Evolutionary conservation across 257 asterid genomes (phyloP).

Genomic region (Solanum raphanifolium): DNA sequence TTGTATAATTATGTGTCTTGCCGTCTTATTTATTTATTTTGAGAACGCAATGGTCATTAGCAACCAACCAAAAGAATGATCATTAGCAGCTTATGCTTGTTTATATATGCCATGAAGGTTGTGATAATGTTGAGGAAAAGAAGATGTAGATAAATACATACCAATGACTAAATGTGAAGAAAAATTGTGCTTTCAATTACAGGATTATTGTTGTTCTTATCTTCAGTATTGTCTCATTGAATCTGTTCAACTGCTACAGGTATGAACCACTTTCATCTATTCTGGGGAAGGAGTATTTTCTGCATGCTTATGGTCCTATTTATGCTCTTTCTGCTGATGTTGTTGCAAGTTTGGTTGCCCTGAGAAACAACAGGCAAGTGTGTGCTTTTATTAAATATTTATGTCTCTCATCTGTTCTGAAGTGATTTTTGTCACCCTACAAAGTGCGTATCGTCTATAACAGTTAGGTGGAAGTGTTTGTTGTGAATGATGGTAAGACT

Average conservation of each 20-base stretch:
- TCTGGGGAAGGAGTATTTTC: constrained; percentile 92
- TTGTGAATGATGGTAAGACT: background rate
- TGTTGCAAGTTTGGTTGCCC: constrained; percentile 85
- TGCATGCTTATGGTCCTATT: constrained; percentile 95
- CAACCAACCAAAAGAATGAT: background rate
- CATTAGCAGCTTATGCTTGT: background rate
- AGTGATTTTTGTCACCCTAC: background rate
- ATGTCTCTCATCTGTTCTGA: background rate
- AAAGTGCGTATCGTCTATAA: background rate
- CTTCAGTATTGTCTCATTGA: background rate
- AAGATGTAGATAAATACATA: background rate
- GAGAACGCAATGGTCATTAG: background rate
- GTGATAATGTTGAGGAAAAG: background rate
- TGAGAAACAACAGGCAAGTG: constrained; percentile 79
- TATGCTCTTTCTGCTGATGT: constrained; percentile 96
- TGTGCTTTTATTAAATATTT: background rate
- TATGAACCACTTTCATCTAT: constrained; percentile 73
- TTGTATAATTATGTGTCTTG: background rate
- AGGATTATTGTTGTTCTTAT: background rate
- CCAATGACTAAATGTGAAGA: background rate
- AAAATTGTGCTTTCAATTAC: background rate
- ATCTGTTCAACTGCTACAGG: constrained; percentile 44
- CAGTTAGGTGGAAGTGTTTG: background rate
- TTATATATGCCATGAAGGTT: background rate
- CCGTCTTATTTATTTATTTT: background rate